A percentile compares a stretch with the other conserved stretches of the same genome.
Conservation (phyloP, 805 yeast genomes). For the Sugiyamaella americana region DNA sequence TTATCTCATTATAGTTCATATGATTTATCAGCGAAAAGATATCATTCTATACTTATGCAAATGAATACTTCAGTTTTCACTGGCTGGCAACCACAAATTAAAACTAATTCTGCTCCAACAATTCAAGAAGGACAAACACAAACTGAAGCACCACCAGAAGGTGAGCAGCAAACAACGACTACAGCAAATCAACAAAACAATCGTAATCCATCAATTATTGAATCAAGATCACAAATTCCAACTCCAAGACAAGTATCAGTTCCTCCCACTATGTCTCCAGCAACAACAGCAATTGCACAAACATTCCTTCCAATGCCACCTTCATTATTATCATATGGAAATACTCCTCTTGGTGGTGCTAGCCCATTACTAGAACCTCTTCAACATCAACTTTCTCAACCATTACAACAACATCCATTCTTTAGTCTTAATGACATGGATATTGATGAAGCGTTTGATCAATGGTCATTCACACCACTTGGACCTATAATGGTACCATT, state of each 20-base stretch:
- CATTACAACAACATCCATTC: not conserved
- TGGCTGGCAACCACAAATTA: not conserved
- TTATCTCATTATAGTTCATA: not conserved
- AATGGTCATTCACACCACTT: not conserved
- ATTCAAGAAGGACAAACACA: not conserved
- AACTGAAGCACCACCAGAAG: not conserved
- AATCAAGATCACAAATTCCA: too few species aligned
- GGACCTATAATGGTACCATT: not conserved
- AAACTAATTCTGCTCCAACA: not conserved
- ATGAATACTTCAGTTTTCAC: slow-evolving; percentile 5
- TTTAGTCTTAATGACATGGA: not conserved
- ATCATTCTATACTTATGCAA: not conserved
- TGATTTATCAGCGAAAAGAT: slow-evolving; percentile 5
- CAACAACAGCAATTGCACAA: not conserved
- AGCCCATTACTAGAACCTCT: not conserved
- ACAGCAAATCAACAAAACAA: too few species aligned
- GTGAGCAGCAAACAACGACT: not conserved
- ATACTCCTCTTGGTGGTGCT: not conserved
- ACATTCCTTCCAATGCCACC: not conserved
- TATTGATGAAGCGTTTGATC: not conserved
- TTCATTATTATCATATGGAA: not conserved
- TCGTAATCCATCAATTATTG: too few species aligned
- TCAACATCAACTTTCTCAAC: not conserved
- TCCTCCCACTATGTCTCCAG: not conserved
- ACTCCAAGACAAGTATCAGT: not conserved